Base-by-base conservation (phyloP, 2,329 filamentous ascomycete species). In the Colletotrichum coccodes region DNA sequence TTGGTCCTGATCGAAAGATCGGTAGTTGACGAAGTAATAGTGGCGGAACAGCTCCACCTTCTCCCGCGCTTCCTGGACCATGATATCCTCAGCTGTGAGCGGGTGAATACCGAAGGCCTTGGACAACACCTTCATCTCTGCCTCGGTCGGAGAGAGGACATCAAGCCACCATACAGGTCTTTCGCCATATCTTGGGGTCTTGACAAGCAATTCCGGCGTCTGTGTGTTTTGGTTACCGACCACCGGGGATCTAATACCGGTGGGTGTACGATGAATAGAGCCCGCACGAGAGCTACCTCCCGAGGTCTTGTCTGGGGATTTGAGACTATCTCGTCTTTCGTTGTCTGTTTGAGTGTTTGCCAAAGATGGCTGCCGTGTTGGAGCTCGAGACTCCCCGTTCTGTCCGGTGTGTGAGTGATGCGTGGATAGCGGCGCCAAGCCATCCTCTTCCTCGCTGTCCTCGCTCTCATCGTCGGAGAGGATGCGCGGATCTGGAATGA, bases 21-120 rank as follows among this genome's bases (percentile, higher is more conserved):
- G 92, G 79, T 99, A 99, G 79, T 97, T 98, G 82, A 99, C 94
- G 76, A 99, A 98, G 80, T 99, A 99, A 82, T 99, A 99, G 78
- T 97, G 93, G 38, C 94, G 91, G 85, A 99, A 99, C 1, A 99
- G 86, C 79, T 99, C 96, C 0, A 99, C 96, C 82, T 99, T 99
- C 77, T 99, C 96, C 26, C 96, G 95, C 46, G 95, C 93, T 82
- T 99, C 96, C 79, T 98, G 94, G 84, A 98, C 91, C 87, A 98
- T 92, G 75, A 99, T 98, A 77, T 99, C 96, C 79, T 99, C 96
- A 2, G 94, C 92, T 0, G 96, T 99, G 67, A 99, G 83, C 0
- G 96, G 95, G 81, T 99, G 96, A 69, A 99, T 98, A 18, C 94
- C 94, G 77, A 99, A 99, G 0, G 96, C 89, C 76, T 97, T 97